A percentile compares a stretch with the other conserved stretches of the same genome.
These are phyloP conservation scores for Calonectria multiphialidica DNA, from an alignment of 2,329 filamentous ascomycete genomes.

Conservation along the genomic window DNA sequence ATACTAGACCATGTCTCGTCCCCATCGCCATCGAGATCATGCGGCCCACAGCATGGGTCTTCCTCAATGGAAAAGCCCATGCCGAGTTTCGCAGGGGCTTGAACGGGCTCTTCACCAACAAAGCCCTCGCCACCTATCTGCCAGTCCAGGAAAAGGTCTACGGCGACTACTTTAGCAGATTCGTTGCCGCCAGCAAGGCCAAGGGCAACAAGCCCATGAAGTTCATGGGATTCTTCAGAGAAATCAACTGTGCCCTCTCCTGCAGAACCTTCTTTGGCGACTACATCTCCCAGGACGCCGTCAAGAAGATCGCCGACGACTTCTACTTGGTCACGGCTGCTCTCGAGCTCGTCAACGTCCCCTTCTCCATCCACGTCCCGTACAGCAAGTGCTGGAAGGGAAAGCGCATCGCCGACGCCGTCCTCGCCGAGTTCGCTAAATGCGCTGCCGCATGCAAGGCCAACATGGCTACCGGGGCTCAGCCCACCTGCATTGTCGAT, in stretches of 20 bases:
- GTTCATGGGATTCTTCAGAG: slow-evolving; percentile 81
- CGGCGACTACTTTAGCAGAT: slow-evolving; percentile 76
- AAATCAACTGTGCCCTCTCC: slow-evolving; percentile 83
- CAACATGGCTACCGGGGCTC: slow-evolving; percentile 76
- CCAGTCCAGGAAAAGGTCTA: slow-evolving; percentile 81
- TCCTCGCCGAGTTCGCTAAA: slow-evolving; percentile 76
- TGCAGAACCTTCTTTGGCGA: slow-evolving; percentile 85
- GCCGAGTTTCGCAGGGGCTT: slow-evolving; percentile 84
- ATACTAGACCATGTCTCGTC: slow-evolving; percentile 83
- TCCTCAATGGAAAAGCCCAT: slow-evolving; percentile 81
- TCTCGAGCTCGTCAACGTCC: slow-evolving; percentile 84
- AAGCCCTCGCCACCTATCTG: slow-evolving; percentile 77
- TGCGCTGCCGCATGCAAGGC: slow-evolving; percentile 80
- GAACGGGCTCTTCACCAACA: slow-evolving; percentile 79
- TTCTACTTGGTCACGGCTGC: slow-evolving; percentile 84
- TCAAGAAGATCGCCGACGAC: slow-evolving; percentile 82
- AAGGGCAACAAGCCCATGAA: slow-evolving; percentile 68
- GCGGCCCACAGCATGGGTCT: slow-evolving; percentile 81
- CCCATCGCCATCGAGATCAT: slow-evolving; percentile 82
- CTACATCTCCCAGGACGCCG: slow-evolving; percentile 78
- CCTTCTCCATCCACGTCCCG: slow-evolving; percentile 75
- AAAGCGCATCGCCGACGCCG: slow-evolving; percentile 80
- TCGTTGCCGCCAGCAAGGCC: slow-evolving; percentile 68
- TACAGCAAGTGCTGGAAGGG: slow-evolving; percentile 83
- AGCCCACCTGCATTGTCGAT: slow-evolving; percentile 80